phyloP scores from a whole-genome alignment of 163 green algal genomes.

The Scenedesmus sp. region DNA sequence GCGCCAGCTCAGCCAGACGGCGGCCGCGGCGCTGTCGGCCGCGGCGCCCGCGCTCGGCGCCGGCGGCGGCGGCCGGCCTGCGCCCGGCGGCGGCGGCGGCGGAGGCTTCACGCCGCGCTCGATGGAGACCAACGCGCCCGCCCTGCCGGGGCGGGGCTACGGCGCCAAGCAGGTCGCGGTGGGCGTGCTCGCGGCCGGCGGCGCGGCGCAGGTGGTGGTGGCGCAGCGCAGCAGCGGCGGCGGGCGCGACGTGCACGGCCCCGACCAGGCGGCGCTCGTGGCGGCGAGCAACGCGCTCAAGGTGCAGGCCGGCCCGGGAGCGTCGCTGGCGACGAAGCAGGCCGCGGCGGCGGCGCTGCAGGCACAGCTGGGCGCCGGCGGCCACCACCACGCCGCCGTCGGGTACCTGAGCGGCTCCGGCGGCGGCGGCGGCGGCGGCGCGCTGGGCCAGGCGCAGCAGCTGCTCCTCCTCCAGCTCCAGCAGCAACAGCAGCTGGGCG shows the following conservation, averaged over 20 bases:
- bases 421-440: too few relatives aligned
- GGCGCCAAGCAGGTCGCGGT: not conserved
- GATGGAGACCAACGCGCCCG: conserved; percentile 21
- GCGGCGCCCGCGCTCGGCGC: not conserved
- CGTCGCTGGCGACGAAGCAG: not conserved
- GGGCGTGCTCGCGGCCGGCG: not conserved
- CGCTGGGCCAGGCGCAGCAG: too few relatives aligned
- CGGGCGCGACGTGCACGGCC: too few relatives aligned
- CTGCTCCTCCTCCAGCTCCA: too few relatives aligned
- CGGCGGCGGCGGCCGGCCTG: not conserved
- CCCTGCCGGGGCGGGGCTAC: too few relatives aligned
- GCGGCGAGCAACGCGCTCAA: conserved; percentile 14
- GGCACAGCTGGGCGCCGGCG: not conserved
- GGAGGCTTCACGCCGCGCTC: not conserved
- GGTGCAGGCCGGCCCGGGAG: conserved; percentile 9
- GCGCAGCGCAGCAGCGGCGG: not conserved
- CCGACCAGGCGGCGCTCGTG: conserved; percentile 4
- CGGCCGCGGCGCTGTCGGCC: not conserved
- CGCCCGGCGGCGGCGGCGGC: not conserved
- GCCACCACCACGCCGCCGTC: not conserved
- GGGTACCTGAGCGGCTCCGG: too few relatives aligned
- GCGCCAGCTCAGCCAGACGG: not conserved
- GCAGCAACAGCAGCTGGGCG: too few relatives aligned
- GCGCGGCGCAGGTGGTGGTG: not conserved
- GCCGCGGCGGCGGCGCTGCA: not conserved